Conservation (phyloP, 1,284 basidiomycete species). For the Ustilago cynodontis region DNA sequence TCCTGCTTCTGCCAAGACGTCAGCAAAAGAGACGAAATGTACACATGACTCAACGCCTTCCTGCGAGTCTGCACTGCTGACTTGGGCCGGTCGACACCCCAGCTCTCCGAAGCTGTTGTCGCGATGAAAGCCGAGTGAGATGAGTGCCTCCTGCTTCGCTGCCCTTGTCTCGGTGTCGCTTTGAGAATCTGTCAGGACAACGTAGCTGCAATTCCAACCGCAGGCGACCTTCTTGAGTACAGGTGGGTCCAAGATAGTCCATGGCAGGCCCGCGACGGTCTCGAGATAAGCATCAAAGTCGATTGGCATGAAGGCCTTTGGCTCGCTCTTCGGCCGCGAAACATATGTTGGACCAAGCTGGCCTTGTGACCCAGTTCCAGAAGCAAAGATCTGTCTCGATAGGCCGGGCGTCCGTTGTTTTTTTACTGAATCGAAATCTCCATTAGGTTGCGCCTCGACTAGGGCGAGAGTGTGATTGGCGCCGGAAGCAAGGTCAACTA, state of each 20-base stretch:
- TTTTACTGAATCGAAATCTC: background rate
- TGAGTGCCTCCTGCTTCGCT: conserved; percentile 17
- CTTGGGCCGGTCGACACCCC: conserved; percentile 1
- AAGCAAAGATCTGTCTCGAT: conserved; percentile 24
- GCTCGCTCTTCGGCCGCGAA: background rate
- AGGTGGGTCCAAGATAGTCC: too few species aligned
- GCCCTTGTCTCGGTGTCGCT: too few species aligned
- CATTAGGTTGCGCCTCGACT: background rate
- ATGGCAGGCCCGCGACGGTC: background rate
- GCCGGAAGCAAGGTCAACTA: conserved; percentile 35
- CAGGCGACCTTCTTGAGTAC: conserved; percentile 27
- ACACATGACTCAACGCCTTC: background rate
- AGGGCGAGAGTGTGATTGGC: conserved; percentile 48
- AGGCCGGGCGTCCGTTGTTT: background rate
- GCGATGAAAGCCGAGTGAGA: conserved; percentile 34
- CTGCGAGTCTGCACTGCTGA: background rate
- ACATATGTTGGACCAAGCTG: conserved; percentile 29
- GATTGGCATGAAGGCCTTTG: conserved; percentile 24
- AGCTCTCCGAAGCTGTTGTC: conserved; percentile 49
- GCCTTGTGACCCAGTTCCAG: conserved; percentile 30
- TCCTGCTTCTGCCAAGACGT: conserved; percentile 13
- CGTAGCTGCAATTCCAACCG: conserved; percentile 52
- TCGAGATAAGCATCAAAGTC: conserved; percentile 13
- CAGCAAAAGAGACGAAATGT: conserved; percentile 29
- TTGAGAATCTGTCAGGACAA: conserved; percentile 17